Evolutionary conservation across 305 asterid genomes (phyloP).

Genomic region (Solanum hybrid): DNA sequence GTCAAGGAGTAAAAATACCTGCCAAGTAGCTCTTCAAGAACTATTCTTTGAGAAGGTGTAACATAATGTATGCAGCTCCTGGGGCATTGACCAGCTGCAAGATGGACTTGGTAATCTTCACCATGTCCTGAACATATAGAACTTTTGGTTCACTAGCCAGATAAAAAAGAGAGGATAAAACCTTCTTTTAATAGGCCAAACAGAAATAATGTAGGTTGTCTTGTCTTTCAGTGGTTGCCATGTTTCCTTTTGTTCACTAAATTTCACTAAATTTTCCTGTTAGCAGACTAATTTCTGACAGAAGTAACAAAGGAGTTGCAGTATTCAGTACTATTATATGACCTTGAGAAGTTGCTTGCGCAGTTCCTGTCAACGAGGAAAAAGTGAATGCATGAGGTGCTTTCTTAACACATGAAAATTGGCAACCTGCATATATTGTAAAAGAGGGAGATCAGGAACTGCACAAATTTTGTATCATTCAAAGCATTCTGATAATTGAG

Average conservation of each 20-base stretch:
- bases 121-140: slow-evolving; percentile 31
- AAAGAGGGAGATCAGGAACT: not conserved
- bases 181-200: not conserved
- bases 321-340: not conserved
- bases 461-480: not conserved
- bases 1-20: slow-evolving; percentile 23
- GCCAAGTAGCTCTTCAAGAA: slow-evolving; percentile 79
- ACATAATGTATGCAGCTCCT: slow-evolving; percentile 77
- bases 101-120: slow-evolving; percentile 55
- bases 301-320: not conserved
- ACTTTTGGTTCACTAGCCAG: not conserved
- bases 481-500: not conserved
- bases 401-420: slow-evolving; percentile 69
- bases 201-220: not conserved
- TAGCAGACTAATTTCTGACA: not conserved
- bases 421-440: slow-evolving; percentile 56
- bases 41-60: slow-evolving; percentile 75
- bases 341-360: slow-evolving; percentile 75
- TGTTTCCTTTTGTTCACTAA: not conserved
- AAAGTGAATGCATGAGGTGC: slow-evolving; percentile 75
- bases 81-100: slow-evolving; percentile 82
- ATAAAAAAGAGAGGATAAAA: not conserved
- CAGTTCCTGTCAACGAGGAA: slow-evolving; percentile 65
- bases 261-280: not conserved
- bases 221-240: not conserved